Evolutionary conservation across 371 early-diverging fungal species (phyloP), one percentile per base, ranked within the genome.

Genomic region (Mucor piriformis): DNA sequence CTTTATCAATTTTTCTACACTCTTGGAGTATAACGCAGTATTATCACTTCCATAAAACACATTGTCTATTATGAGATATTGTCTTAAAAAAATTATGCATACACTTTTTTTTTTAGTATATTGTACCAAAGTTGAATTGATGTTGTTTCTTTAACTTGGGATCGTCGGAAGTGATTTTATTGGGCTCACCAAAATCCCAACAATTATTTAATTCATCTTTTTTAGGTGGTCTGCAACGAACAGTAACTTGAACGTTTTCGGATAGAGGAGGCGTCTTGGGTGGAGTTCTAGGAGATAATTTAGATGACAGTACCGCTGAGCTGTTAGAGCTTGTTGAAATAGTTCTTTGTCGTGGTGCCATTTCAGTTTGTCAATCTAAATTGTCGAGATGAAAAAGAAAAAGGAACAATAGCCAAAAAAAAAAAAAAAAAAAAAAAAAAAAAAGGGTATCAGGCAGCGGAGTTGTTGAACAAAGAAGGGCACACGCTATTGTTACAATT

Each of bases 1-100:
- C 63, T 61, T 59, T 23, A 83, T 68, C 21, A 79, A 58, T 42
- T 74, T 63, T 15, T 64, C 37, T 20, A 74, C 72, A 35, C 72
- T 64, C 10, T 53, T 47, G 7, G 66, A 43, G 57, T 81, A 78
- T 2, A 84, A 37, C 10, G 21, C 35, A 13, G 55, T 59, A 50
- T 69, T 67, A 23, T 67, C 54, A 42, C 64, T 66, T 23, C 66
- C 69, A 54, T 73, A 67, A 42, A 64, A 63, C 32, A 66, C 70
- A 63, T 66, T 43, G 48, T 69, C 70, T 73, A 46, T 2, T 11
- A 34, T 34, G 34, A 13, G 34, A 34, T 5, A n/a, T n/a, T n/a
- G n/a, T n/a, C n/a, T n/a, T n/a, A 18, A 6, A 42, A 42, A 42
- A 42, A 8, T 11, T 20, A 50, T 32, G 18, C 27, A 54, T 43